Conservation (phyloP, 495 filamentous ascomycete genomes). For the Aspergillus coremiiformis region DNA sequence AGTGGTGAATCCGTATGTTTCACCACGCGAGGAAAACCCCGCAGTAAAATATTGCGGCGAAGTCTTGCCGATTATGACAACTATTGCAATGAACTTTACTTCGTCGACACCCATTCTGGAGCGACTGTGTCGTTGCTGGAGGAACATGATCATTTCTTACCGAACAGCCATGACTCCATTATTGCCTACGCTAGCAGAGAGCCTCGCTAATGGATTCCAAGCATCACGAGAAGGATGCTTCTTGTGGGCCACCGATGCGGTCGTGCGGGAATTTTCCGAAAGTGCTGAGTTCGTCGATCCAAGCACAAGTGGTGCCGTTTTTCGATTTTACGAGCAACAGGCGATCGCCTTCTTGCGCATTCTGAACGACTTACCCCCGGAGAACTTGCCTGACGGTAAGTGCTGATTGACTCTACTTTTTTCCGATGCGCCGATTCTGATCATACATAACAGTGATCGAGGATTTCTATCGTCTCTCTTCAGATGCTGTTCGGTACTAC, state of each 20-base stretch:
- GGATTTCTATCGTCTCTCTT: constrained; percentile 91
- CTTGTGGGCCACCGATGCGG: constrained; percentile 91
- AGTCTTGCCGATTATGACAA: constrained; percentile 77
- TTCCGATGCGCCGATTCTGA: neutral
- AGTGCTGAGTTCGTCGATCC: constrained; percentile 77
- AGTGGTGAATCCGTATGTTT: constrained; percentile 68
- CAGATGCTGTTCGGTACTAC: constrained; percentile 88
- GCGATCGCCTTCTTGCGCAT: constrained; percentile 77
- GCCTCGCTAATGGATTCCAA: constrained; percentile 76
- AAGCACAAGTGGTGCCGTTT: constrained; percentile 79
- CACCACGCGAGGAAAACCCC: constrained; percentile 67
- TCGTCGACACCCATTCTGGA: constrained; percentile 82
- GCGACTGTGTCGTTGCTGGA: constrained; percentile 88
- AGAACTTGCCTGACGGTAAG: constrained; percentile 79
- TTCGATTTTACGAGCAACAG: constrained; percentile 90
- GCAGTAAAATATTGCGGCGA: constrained; percentile 95
- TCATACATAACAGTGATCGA: constrained; percentile 68
- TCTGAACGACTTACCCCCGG: constrained; percentile 77
- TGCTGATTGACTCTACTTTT: neutral
- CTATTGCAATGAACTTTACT: constrained; percentile 78
- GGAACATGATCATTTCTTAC: constrained; percentile 93
- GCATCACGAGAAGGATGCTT: constrained; percentile 90
- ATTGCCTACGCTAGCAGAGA: constrained; percentile 75
- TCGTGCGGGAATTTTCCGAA: constrained; percentile 89
- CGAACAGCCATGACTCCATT: constrained; percentile 80